Evolutionary conservation across 2,329 filamentous ascomycete genomes (phyloP), one percentile per base, ranked within the genome.

Genomic region (Stagonosporopsis tanaceti): DNA sequence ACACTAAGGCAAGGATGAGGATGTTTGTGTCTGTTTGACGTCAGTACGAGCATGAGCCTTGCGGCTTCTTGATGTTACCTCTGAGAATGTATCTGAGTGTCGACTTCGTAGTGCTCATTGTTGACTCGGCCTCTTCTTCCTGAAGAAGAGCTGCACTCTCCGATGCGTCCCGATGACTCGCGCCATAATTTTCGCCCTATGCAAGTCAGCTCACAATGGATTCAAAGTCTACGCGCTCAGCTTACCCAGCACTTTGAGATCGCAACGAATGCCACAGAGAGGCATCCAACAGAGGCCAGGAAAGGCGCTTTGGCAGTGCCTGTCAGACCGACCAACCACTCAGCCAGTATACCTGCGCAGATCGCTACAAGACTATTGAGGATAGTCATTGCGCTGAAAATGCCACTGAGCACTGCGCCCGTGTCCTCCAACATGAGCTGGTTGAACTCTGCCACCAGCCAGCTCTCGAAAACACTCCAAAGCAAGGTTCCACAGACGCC

Each of bases 381-480:
- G 14, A 85, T 71, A 46, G 83, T 82, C 71, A 84, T 88, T 56
- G 85, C 82, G 57, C 70, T 83, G 67, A 85, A 86, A 22, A 87
- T 79, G 28, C 76, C 73, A 51, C 80, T 80, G 28, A 88, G 75
- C 38, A 78, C 79, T 7, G 76, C 70, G 35, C 22, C 32, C 14
- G 71, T 72, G n/a, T 80, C 71, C 27, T 78, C 76, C 7, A 84
- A 61, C 12, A 77, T 77, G 39, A 80, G 73, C 39, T 77, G 74
- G 46, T 84, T 81, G 64, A 81, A 87, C 64, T 87, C 84, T 44
- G 82, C 80, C 27, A 87, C 81, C 77, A 87, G 84, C 85, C 85
- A 88, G 63, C 82, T 84, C 69, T 88, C 85, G 61, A 87, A 87
- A 5, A 81, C 82, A 40, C 80, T 85, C 75, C 84, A 87, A 28